Conservation (phyloP, 345 rosid species). For the Salix suchowensis region DNA sequence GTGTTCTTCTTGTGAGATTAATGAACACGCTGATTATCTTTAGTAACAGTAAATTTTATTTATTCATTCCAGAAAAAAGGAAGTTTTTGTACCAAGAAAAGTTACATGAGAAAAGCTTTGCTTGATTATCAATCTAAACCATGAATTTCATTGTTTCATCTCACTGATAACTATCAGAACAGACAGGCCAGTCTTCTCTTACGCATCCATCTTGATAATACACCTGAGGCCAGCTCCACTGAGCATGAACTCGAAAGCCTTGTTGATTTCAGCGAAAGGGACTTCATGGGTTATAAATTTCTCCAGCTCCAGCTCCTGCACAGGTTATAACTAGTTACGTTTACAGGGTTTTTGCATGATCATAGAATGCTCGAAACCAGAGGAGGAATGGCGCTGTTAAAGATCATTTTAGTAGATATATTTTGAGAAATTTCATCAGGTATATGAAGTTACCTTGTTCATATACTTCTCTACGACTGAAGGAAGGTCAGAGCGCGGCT, state of each 20-base stretch:
- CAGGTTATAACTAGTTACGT: neutral
- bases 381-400: neutral
- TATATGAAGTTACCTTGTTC: conserved; percentile 39
- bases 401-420: neutral
- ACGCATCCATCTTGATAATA: conserved; percentile 40
- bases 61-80: no score
- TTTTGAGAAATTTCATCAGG: neutral
- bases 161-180: neutral
- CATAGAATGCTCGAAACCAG: neutral
- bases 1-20: no score
- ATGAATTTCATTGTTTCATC: no score
- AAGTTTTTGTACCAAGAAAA: no score
- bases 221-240: conserved; percentile 44
- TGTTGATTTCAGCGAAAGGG: conserved; percentile 47
- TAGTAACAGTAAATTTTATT: no score
- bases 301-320: conserved; percentile 46
- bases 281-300: conserved; percentile 47
- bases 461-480: conserved; percentile 55
- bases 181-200: neutral
- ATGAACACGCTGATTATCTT: no score
- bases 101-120: no score
- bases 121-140: no score
- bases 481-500: conserved; percentile 61
- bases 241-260: conserved; percentile 48
- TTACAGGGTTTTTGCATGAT: neutral